Conservation (phyloP, 1,284 basidiomycete species). For the Athelia psychrophila region DNA sequence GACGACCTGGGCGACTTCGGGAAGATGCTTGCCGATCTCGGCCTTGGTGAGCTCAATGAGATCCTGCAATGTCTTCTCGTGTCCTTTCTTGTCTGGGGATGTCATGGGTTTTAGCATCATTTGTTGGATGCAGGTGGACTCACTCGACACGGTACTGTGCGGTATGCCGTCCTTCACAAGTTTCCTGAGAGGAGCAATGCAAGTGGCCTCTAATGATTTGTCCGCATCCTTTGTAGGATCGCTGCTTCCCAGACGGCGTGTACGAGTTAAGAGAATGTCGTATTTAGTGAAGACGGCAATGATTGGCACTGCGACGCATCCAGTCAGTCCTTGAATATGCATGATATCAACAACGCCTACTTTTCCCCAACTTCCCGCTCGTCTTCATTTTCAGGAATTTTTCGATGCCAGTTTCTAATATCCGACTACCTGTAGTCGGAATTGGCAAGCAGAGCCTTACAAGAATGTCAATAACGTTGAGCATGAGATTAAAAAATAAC, state of each 20-base stretch:
- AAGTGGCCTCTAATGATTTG: neutral
- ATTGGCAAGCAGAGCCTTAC: neutral
- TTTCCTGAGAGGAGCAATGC: neutral
- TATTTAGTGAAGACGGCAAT: neutral
- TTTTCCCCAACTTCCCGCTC: neutral
- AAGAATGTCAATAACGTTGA: neutral
- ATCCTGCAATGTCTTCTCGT: neutral
- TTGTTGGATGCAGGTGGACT: neutral
- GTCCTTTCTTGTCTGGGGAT: neutral
- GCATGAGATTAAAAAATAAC: neutral
- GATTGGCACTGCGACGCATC: neutral
- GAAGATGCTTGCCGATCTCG: neutral
- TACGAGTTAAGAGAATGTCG: neutral
- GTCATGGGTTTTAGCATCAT: neutral
- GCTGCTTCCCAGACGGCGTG: neutral
- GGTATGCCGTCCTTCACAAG: neutral
- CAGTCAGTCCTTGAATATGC: neutral
- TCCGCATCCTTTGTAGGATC: neutral
- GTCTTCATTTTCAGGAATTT: neutral
- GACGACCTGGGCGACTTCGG: slow-evolving; percentile 14
- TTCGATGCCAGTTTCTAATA: neutral
- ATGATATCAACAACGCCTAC: neutral
- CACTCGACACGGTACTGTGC: neutral
- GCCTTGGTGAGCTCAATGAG: neutral
- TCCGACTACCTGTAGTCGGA: neutral